Conservation (phyloP, 164 flowering plant genomes). For the Akebia trifoliata region DNA sequence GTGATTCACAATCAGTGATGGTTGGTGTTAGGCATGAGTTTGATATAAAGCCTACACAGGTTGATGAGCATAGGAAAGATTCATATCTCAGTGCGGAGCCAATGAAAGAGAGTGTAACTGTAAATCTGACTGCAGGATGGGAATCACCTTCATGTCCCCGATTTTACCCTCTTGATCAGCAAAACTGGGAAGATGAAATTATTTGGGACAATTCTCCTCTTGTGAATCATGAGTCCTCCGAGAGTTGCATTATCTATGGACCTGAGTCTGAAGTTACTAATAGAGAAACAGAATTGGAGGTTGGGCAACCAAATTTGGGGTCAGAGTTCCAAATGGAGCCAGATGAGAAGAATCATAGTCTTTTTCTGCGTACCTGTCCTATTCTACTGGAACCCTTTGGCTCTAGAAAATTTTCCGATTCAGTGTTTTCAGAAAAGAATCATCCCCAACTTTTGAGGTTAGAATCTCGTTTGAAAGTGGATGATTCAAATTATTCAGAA, state of each 20-base stretch:
- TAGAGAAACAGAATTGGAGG: conserved; percentile 28
- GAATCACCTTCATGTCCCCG: conserved; percentile 29
- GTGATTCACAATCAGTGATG: conserved; percentile 23
- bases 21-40: conserved; percentile 28
- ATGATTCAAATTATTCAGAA: conserved; percentile 24
- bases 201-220: conserved; percentile 70
- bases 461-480: conserved; percentile 41
- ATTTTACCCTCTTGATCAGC: conserved; percentile 75
- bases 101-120: conserved; percentile 40
- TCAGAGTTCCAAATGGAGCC: conserved; percentile 21
- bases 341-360: conserved; percentile 33
- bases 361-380: conserved; percentile 25
- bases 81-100: conserved; percentile 53
- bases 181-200: conserved; percentile 83
- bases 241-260: conserved; percentile 40
- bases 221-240: conserved; percentile 28
- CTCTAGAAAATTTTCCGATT: conserved; percentile 31
- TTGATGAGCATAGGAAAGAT: conserved; percentile 33
- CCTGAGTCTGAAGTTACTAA: conserved; percentile 36
- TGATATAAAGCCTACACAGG: conserved; percentile 14
- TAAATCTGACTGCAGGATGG: conserved; percentile 30
- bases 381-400: conserved; percentile 58
- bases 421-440: conserved; percentile 19
- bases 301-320: conserved; percentile 12
- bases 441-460: conserved; percentile 90